Base-by-base conservation (phyloP, 371 early-diverging fungal genomes). In the Mortierella sp. region DNA sequence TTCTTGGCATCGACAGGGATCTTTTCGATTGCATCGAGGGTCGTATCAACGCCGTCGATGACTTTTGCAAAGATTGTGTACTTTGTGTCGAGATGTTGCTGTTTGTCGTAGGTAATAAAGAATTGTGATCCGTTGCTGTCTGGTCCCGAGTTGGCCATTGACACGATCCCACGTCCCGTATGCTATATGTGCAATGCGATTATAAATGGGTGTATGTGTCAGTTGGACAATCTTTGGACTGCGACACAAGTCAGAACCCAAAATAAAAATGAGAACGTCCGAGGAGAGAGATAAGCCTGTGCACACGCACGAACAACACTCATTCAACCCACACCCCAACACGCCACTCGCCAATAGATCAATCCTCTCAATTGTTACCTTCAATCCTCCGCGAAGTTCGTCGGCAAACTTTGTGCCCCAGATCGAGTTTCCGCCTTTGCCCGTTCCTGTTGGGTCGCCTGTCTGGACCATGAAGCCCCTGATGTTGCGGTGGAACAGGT, bases 11-110 rank as follows among this genome's bases (percentile, higher is more conserved):
- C 97, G 14, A 97, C 97, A 29, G 97, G 95, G 24, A 97, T 88
- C 72, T 93, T 95, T 83, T 99, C 99, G 55, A 99, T 88, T 0
- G 94, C 93, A 79, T 96, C 97, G 83, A 98, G 89, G 8, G 95
- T 94, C 29, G 96, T 92, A 74, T 98, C 98, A 10, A 88, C 88
- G 3, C 97, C 98, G 83, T 97, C 97, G 88, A 98, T 96, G 6
- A 98, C 96, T 94, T 97, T 97, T 76, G 97, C 99, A 91, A 99
- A 97, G 14, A 98, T 95, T 2, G 98, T 97, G 84, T 99, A 96
- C 82, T 97, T 97, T 49, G 95, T 93, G 88, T 99, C 97, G 43
- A 99, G 90, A 85, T 97, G 97, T 6, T 94, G 91, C 75, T 95
- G 95, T 72, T 95, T 96, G 46, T 89, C 91, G 77, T 97, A 97